Evolutionary conservation across 257 asterid species (phyloP).

Genomic region (Catharanthus roseus): DNA sequence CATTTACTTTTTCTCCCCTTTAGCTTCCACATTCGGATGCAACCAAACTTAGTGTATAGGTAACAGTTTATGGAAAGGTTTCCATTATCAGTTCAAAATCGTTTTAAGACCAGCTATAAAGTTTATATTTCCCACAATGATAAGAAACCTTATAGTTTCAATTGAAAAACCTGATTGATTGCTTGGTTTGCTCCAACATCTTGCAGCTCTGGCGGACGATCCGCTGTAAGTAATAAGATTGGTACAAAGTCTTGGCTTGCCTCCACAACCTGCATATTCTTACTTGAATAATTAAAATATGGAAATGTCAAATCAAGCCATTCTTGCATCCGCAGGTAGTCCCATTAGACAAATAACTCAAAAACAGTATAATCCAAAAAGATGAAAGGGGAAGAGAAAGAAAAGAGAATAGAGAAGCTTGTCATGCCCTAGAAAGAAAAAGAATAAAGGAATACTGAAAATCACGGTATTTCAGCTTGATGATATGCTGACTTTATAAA

Average conservation of each 20-base stretch:
- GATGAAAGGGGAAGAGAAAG: too few relatives aligned
- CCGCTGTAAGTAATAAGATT: slow-evolving; percentile 82
- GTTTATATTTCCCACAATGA: not conserved
- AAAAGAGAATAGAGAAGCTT: not conserved
- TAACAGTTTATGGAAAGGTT: not conserved
- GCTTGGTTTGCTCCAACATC: slow-evolving; percentile 99
- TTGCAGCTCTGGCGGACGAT: slow-evolving; percentile 91
- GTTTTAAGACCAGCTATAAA: not conserved
- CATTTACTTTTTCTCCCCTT: not conserved
- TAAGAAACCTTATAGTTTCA: not conserved
- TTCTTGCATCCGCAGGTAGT: not conserved
- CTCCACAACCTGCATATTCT: slow-evolving; percentile 72
- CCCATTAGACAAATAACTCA: not conserved
- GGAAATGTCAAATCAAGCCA: not conserved
- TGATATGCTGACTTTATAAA: not conserved
- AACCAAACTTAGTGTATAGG: not conserved
- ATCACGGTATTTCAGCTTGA: not conserved
- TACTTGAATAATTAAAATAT: not conserved
- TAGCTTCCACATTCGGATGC: not conserved
- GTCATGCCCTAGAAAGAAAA: not conserved
- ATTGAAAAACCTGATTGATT: slow-evolving; percentile 62
- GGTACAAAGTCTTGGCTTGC: slow-evolving; percentile 96
- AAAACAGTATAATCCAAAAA: not conserved
- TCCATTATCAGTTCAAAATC: not conserved
- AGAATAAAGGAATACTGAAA: not conserved